phyloP scores from a whole-genome alignment of 257 asterid genomes.

The Plantago major region DNA sequence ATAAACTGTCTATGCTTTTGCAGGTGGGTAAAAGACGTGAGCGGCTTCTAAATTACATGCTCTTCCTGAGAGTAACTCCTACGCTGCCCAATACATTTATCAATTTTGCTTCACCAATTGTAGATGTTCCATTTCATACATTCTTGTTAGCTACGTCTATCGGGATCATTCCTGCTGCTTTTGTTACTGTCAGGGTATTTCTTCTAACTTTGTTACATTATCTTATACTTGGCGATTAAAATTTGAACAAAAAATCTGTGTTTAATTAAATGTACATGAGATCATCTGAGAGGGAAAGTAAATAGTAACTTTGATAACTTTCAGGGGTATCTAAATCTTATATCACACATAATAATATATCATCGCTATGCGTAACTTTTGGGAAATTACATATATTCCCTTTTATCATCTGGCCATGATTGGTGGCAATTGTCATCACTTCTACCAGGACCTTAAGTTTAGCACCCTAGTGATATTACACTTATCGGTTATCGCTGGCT shows the following conservation, averaged over 20 bases:
- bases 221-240: not conserved
- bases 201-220: slow-evolving; percentile 16
- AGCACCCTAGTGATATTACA: too few relatives aligned
- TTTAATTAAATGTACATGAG: too few relatives aligned
- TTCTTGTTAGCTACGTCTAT: slow-evolving; percentile 84
- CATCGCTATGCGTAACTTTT: too few relatives aligned
- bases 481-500: too few relatives aligned
- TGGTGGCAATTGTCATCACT: too few relatives aligned
- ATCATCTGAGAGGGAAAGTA: too few relatives aligned
- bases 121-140: slow-evolving; percentile 79
- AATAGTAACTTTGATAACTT: too few relatives aligned
- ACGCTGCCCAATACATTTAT: slow-evolving; percentile 91
- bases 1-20: slow-evolving; percentile 9
- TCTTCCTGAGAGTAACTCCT: slow-evolving; percentile 90
- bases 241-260: not conserved
- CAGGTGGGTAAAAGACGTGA: slow-evolving; percentile 77
- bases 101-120: slow-evolving; percentile 95
- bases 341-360: too few relatives aligned
- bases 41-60: slow-evolving; percentile 86
- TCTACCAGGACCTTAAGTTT: too few relatives aligned
- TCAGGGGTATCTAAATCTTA: too few relatives aligned
- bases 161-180: slow-evolving; percentile 93
- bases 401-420: too few relatives aligned
- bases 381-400: too few relatives aligned
- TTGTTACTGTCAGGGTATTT: slow-evolving; percentile 82